These are phyloP conservation scores for Aspergillus sp. DNA, from an alignment of 2,329 filamentous ascomycete species.

Conservation along the genomic window DNA sequence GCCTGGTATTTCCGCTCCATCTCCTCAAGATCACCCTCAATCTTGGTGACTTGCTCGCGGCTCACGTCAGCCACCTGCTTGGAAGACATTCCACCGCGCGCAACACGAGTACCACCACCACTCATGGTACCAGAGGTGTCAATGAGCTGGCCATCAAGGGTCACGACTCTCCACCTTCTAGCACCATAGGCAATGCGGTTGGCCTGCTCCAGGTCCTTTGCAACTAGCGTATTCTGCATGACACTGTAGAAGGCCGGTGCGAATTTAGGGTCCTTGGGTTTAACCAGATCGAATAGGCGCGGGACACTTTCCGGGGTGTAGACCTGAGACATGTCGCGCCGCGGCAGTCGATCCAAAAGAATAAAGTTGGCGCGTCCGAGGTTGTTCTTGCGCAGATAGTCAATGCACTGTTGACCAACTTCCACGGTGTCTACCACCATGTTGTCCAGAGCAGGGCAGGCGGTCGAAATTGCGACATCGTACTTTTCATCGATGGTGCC, in stretches of 20 bases:
- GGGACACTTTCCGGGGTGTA: slow-evolving; percentile 90
- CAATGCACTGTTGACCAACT: slow-evolving; percentile 95
- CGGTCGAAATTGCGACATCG: slow-evolving; percentile 97
- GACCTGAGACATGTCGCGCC: slow-evolving; percentile 74
- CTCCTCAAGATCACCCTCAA: slow-evolving; percentile 82
- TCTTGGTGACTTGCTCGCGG: slow-evolving; percentile 82
- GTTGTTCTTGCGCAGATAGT: slow-evolving; percentile 95
- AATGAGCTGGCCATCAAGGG: slow-evolving; percentile 89
- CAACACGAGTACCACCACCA: slow-evolving; percentile 86
- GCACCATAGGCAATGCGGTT: slow-evolving; percentile 96
- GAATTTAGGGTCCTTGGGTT: slow-evolving; percentile 83
- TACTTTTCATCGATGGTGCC: slow-evolving; percentile 92
- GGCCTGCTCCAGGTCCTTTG: slow-evolving; percentile 88
- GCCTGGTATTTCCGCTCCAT: slow-evolving; percentile 79
- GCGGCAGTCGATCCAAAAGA: slow-evolving; percentile 81
- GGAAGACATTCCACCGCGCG: slow-evolving; percentile 93
- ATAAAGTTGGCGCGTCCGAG: slow-evolving; percentile 97
- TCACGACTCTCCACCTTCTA: slow-evolving; percentile 93
- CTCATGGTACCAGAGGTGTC: slow-evolving; percentile 99
- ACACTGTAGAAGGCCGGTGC: slow-evolving; percentile 91
- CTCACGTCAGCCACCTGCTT: slow-evolving; percentile 85
- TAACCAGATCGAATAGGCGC: slow-evolving; percentile 88
- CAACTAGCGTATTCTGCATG: slow-evolving; percentile 91
- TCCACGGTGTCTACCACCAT: slow-evolving; percentile 97
- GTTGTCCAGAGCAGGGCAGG: slow-evolving; percentile 86